Evolutionary conservation across 139 green algal species (phyloP).

Genomic region (Coelastrella sp.): DNA sequence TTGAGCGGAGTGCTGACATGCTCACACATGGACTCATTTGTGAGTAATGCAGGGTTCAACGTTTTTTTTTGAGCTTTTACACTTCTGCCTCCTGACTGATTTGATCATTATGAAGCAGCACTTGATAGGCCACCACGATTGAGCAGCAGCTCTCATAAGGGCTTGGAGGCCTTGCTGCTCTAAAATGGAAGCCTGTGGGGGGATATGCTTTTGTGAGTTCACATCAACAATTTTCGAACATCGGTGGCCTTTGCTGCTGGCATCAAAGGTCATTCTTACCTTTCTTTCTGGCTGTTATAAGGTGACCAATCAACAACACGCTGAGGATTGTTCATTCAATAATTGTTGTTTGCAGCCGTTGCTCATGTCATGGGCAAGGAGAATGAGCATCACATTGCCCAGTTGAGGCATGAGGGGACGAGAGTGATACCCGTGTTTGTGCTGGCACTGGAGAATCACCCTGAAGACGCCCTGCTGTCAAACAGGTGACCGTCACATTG

Average conservation of each 20-base stretch:
- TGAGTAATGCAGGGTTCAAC: conserved; percentile 12
- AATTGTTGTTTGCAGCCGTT: conserved; percentile 17
- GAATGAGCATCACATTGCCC: conserved; percentile 33
- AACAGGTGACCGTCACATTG: conserved; percentile 10
- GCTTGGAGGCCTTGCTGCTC: no score
- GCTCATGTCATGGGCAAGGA: conserved; percentile 40
- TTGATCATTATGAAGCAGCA: not conserved
- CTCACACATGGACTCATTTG: conserved; percentile 49
- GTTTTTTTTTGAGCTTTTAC: not conserved
- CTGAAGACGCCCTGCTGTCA: conserved; percentile 38
- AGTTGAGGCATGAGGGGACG: conserved; percentile 48
- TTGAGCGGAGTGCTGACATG: conserved; percentile 44
- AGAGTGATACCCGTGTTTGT: conserved; percentile 60
- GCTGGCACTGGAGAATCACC: conserved; percentile 45
- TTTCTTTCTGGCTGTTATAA: no score
- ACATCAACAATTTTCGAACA: no score
- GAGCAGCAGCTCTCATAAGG: no score
- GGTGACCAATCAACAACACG: no score
- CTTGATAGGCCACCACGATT: not conserved
- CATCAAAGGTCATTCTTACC: no score
- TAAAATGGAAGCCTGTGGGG: not conserved
- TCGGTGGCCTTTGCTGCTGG: no score
- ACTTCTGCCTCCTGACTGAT: not conserved
- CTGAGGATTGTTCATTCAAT: not conserved
- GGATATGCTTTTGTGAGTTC: no score